A percentile compares a stretch with the other conserved stretches of the same genome.
phyloP scores from a whole-genome alignment of 345 rosid genomes.

The Populus alba region DNA sequence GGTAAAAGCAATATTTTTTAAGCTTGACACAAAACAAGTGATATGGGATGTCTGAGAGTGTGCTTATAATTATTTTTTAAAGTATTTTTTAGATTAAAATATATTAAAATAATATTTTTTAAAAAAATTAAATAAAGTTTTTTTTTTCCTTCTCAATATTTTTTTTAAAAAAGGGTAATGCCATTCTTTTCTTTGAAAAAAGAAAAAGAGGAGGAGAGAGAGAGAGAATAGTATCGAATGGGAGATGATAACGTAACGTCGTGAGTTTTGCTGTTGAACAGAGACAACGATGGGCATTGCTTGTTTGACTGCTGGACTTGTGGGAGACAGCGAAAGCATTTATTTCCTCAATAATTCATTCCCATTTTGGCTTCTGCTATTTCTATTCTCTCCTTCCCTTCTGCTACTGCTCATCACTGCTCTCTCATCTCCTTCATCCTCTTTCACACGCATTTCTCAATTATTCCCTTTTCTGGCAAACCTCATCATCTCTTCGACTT shows the following conservation, averaged over 20 bases:
- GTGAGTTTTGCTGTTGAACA: background rate
- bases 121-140: no score
- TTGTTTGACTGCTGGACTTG: constrained; percentile 1
- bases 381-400: background rate
- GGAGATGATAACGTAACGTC: background rate
- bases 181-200: background rate
- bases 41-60: no score
- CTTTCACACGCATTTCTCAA: background rate
- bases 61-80: no score
- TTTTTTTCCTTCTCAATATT: no score
- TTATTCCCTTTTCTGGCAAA: background rate
- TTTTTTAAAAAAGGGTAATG: background rate
- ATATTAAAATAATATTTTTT: no score
- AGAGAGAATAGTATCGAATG: no score
- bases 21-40: no score
- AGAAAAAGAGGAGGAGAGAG: no score
- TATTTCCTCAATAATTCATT: background rate
- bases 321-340: constrained; percentile 24
- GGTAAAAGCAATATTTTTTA: no score
- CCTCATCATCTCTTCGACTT: background rate
- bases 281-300: background rate
- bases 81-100: no score
- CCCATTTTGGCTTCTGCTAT: background rate
- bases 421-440: background rate
- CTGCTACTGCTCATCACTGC: no score